Conservation (phyloP, 1,284 basidiomycete species). For the Tilletia walkeri region DNA sequence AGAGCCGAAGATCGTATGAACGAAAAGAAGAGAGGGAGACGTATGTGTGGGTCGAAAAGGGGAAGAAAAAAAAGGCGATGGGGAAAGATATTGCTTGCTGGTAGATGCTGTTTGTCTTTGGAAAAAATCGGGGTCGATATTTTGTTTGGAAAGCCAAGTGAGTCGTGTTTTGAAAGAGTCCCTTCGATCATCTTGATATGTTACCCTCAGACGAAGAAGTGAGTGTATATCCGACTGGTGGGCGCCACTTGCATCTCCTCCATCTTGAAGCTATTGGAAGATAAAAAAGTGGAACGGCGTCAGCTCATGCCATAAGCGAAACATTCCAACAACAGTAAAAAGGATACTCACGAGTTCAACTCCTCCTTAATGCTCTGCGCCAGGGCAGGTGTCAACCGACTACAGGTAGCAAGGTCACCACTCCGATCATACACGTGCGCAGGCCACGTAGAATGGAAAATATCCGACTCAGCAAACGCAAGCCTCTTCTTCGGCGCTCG, state of each 20-base stretch:
- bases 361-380: slow-evolving; percentile 90
- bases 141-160: too few relatives aligned
- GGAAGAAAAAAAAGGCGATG: background rate
- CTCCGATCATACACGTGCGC: slow-evolving; percentile 85
- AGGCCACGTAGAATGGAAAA: slow-evolving; percentile 93
- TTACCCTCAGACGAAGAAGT: slow-evolving; percentile 44
- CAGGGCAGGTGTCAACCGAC: slow-evolving; percentile 85
- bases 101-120: too few relatives aligned
- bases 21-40: too few relatives aligned
- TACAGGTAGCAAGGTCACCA: slow-evolving; percentile 95
- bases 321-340: too few relatives aligned
- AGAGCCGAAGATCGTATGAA: background rate
- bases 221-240: slow-evolving; percentile 51
- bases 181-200: slow-evolving; percentile 6
- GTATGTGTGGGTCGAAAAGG: background rate
- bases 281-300: background rate
- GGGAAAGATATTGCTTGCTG: background rate
- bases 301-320: background rate
- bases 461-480: slow-evolving; percentile 84
- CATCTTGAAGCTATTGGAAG: slow-evolving; percentile 85
- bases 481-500: slow-evolving; percentile 67
- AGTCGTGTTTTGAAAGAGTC: background rate
- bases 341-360: slow-evolving; percentile 27
- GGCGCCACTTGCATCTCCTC: slow-evolving; percentile 93
- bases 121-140: too few relatives aligned